Percentiles rank a stretch among this genome's conserved stretches.
Evolutionary conservation across 257 asterid species (phyloP).

Genomic region (Ajuga chamaepitys): DNA sequence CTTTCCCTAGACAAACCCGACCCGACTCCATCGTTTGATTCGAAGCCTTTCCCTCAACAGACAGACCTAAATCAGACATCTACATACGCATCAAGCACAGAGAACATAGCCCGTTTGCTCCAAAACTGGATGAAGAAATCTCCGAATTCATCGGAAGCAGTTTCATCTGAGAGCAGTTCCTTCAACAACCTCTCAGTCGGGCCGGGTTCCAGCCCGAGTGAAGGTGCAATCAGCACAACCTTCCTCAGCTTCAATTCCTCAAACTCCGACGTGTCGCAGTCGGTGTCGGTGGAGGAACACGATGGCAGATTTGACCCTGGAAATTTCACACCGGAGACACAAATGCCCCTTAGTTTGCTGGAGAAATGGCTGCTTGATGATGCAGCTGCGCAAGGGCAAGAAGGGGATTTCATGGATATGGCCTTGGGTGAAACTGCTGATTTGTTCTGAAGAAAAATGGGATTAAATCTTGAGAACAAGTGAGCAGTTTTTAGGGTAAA

Average conservation of each 20-base stretch:
- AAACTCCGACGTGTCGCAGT: conserved; percentile 23
- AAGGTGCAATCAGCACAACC: conserved; percentile 28
- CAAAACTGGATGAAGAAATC: conserved; percentile 60
- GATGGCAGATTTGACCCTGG: conserved; percentile 1
- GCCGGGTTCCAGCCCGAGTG: conserved; percentile 44
- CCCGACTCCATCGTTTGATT: background rate
- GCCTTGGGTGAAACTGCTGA: conserved; percentile 55
- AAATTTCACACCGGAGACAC: no score
- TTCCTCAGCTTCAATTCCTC: conserved; percentile 23
- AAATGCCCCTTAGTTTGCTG: conserved; percentile 54
- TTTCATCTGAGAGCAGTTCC: conserved; percentile 22
- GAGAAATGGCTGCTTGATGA: conserved; percentile 89
- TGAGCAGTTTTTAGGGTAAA: conserved; percentile 22
- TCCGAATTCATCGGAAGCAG: conserved; percentile 17
- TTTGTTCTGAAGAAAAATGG: conserved; percentile 49
- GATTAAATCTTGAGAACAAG: conserved; percentile 32
- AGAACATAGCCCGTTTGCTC: conserved; percentile 71
- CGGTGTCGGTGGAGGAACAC: conserved; percentile 24
- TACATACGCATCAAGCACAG: conserved; percentile 64
- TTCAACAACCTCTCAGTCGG: conserved; percentile 23
- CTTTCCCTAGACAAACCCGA: conserved; percentile 40
- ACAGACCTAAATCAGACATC: conserved; percentile 5
- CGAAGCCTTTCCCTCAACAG: background rate
- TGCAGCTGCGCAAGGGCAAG: conserved; percentile 52
- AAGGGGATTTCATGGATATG: conserved; percentile 52